Conservation (phyloP, 2,329 filamentous ascomycete species). For the Colletotrichum costaricense region DNA sequence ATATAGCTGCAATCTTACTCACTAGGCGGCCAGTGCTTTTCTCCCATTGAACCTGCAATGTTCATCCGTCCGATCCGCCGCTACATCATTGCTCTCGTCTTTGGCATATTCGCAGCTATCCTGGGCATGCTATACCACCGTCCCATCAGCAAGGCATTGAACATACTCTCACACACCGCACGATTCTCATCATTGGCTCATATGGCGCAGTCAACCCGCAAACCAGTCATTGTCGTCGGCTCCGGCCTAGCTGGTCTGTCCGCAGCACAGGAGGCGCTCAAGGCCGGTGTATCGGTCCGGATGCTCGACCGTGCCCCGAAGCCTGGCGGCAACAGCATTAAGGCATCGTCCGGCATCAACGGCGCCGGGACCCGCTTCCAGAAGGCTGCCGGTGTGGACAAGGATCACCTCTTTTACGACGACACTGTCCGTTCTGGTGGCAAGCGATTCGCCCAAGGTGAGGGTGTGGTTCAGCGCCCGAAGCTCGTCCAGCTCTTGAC, state of each 20-base stretch:
- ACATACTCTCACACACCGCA: background rate
- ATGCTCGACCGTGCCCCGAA: conserved; percentile 70
- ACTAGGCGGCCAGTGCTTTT: too few species aligned
- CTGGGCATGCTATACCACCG: conserved; percentile 37
- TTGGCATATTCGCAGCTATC: conserved; percentile 38
- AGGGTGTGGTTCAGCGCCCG: conserved; percentile 48
- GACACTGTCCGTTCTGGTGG: conserved; percentile 71
- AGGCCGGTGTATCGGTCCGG: conserved; percentile 61
- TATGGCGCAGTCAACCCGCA: conserved; percentile 31
- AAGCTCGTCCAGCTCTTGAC: conserved; percentile 62
- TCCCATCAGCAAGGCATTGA: conserved; percentile 14
- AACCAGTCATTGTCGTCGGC: conserved; percentile 70
- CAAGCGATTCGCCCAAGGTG: conserved; percentile 44
- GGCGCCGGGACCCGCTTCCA: conserved; percentile 71
- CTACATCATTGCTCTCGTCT: conserved; percentile 35
- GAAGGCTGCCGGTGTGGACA: conserved; percentile 45
- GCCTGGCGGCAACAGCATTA: conserved; percentile 74
- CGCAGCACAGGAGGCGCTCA: conserved; percentile 67
- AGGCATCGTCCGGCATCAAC: conserved; percentile 75
- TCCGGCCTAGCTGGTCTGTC: conserved; percentile 73
- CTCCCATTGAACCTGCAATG: background rate
- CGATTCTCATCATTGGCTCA: background rate
- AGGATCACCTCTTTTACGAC: conserved; percentile 58
- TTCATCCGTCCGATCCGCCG: conserved; percentile 23
- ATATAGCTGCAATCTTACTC: conserved; percentile 3